Conservation (phyloP, 1,284 basidiomycete species). For the Sporisorium exsertum region DNA sequence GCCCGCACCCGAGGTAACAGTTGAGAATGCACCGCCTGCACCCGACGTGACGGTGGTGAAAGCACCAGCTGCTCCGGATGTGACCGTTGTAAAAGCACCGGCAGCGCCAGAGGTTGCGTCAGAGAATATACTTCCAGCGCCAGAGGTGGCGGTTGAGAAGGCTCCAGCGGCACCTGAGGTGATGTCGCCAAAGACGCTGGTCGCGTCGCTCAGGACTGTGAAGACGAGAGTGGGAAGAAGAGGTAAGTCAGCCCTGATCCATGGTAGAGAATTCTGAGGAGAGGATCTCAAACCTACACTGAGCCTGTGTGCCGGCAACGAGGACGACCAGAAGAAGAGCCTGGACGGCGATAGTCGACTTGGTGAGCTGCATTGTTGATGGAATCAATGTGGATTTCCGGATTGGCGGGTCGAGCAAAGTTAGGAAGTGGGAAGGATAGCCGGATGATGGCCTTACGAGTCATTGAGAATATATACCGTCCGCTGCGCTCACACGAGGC, state of each 20-base stretch:
- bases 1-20: slow-evolving; percentile 5
- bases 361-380: slow-evolving; percentile 36
- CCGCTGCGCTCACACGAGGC: no score
- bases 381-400: no score
- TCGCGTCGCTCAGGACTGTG: slow-evolving; percentile 3
- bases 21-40: not conserved
- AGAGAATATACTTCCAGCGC: not conserved
- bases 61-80: slow-evolving; percentile 10
- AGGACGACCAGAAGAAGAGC: slow-evolving; percentile 38
- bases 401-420: no score
- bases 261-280: not conserved
- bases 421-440: no score
- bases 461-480: no score
- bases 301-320: slow-evolving; percentile 29
- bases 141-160: slow-evolving; percentile 12
- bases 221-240: no score
- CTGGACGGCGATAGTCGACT: slow-evolving; percentile 27
- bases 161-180: slow-evolving; percentile 17
- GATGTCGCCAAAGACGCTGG: slow-evolving; percentile 14
- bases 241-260: no score
- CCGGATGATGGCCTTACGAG: no score
- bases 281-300: slow-evolving; percentile 17
- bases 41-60: slow-evolving; percentile 1
- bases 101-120: slow-evolving; percentile 15
- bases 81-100: slow-evolving; percentile 7